Conservation (phyloP, 1,284 basidiomycete genomes). For the Peniophora sp. region DNA sequence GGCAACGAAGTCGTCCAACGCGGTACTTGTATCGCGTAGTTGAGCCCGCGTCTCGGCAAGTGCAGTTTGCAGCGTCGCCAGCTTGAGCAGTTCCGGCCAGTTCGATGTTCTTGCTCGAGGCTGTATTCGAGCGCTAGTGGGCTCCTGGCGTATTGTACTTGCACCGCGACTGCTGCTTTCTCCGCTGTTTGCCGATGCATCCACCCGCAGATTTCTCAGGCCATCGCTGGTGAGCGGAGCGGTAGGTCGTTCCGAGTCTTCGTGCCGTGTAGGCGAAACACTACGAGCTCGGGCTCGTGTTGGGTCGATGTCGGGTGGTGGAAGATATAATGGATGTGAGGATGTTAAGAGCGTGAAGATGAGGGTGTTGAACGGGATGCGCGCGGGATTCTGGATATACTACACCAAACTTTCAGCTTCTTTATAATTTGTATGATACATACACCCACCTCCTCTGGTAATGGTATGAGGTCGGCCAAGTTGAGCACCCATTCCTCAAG, state of each 20-base stretch:
- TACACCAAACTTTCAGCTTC: background rate
- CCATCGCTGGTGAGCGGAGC: too few species aligned
- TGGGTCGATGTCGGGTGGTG: slow-evolving; percentile 20
- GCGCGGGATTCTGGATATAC: slow-evolving; percentile 36
- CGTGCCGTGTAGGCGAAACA: too few species aligned
- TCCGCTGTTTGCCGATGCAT: too few species aligned
- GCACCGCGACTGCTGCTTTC: too few species aligned
- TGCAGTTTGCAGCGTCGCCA: slow-evolving; percentile 62
- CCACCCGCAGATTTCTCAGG: too few species aligned
- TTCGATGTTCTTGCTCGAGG: slow-evolving; percentile 31
- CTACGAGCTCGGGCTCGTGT: too few species aligned
- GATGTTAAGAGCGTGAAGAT: slow-evolving; percentile 56
- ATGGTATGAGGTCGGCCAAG: slow-evolving; percentile 49
- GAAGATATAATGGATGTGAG: slow-evolving; percentile 51
- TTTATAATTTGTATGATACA: background rate
- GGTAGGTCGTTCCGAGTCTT: too few species aligned
- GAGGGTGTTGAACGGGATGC: slow-evolving; percentile 67
- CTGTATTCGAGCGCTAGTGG: slow-evolving; percentile 1
- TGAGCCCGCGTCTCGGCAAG: slow-evolving; percentile 62
- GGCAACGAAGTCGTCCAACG: slow-evolving; percentile 45
- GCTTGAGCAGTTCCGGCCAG: slow-evolving; percentile 68
- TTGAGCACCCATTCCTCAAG: slow-evolving; percentile 65
- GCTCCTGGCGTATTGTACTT: slow-evolving; percentile 3
- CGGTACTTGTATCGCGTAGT: slow-evolving; percentile 43
- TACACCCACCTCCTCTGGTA: slow-evolving; percentile 57